phyloP scores from a whole-genome alignment of 2,329 filamentous ascomycete genomes.

The Zelopaecilomyces penicillatus region DNA sequence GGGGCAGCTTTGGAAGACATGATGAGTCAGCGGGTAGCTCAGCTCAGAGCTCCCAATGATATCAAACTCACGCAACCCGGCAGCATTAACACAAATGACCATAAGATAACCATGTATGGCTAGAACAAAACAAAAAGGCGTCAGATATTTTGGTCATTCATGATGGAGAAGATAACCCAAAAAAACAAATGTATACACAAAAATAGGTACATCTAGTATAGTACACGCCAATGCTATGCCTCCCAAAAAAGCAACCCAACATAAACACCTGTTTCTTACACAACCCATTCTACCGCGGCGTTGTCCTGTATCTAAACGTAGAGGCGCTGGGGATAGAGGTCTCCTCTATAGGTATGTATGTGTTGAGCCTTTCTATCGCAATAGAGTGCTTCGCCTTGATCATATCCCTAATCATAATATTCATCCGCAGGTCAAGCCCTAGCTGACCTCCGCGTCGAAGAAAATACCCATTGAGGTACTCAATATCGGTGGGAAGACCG shows the following conservation, averaged over 20 bases:
- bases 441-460: slow-evolving; percentile 62
- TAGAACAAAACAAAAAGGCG: too few relatives aligned
- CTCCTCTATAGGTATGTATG: slow-evolving; percentile 27
- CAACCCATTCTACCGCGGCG: slow-evolving; percentile 1
- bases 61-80: too few relatives aligned
- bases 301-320: slow-evolving; percentile 15
- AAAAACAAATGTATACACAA: background rate
- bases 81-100: too few relatives aligned
- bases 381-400: slow-evolving; percentile 59
- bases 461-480: slow-evolving; percentile 86
- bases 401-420: slow-evolving; percentile 63
- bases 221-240: slow-evolving; percentile 8
- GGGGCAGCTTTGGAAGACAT: slow-evolving; percentile 13
- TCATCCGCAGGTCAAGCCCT: slow-evolving; percentile 63
- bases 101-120: too few relatives aligned
- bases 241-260: background rate
- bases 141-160: too few relatives aligned
- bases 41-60: too few relatives aligned
- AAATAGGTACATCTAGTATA: background rate
- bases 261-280: background rate
- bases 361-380: slow-evolving; percentile 22
- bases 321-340: slow-evolving; percentile 20
- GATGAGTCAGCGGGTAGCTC: too few relatives aligned
- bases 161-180: too few relatives aligned
- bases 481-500: slow-evolving; percentile 63